phyloP scores from a whole-genome alignment of 75 land plant species.

The Cupressus sempervirens region DNA sequence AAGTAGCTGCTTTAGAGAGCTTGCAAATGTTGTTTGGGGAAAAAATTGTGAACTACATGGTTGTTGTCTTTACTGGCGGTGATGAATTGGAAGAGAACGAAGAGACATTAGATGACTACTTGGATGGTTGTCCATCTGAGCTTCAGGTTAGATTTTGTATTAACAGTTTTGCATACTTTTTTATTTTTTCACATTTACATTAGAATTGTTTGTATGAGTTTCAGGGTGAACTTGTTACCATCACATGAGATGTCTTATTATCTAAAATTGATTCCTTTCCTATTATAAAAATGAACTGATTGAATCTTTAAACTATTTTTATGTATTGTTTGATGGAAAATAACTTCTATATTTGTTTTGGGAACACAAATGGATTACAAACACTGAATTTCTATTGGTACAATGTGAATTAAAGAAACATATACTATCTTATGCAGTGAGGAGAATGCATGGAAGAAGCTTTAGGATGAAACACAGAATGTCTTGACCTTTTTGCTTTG shows the following conservation, averaged over 20 bases:
- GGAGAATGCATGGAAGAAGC: not conserved
- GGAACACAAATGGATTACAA: not conserved
- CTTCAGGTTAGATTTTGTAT: constrained; percentile 2
- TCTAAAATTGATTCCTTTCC: not conserved
- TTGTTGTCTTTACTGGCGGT: constrained; percentile 41
- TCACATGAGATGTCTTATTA: not conserved
- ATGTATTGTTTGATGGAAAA: not conserved
- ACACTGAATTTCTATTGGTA: not conserved
- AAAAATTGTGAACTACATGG: constrained; percentile 36
- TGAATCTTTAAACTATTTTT: not conserved
- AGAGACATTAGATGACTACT: constrained; percentile 34
- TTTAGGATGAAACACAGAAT: not conserved
- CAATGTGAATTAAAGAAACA: not conserved
- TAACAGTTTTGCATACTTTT: not conserved
- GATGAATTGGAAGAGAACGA: constrained; percentile 37
- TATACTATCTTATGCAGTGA: not conserved
- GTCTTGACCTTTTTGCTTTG: not conserved
- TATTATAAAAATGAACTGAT: not conserved
- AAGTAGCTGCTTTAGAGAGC: constrained; percentile 30
- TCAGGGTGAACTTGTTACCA: not conserved
- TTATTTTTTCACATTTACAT: not conserved
- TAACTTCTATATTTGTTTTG: not conserved
- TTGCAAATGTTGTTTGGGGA: constrained; percentile 38
- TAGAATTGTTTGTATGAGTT: not conserved
- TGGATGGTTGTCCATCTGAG: constrained; percentile 12